phyloP scores from a whole-genome alignment of 73 alveolate genomes.

The Stentor coeruleus region DNA sequence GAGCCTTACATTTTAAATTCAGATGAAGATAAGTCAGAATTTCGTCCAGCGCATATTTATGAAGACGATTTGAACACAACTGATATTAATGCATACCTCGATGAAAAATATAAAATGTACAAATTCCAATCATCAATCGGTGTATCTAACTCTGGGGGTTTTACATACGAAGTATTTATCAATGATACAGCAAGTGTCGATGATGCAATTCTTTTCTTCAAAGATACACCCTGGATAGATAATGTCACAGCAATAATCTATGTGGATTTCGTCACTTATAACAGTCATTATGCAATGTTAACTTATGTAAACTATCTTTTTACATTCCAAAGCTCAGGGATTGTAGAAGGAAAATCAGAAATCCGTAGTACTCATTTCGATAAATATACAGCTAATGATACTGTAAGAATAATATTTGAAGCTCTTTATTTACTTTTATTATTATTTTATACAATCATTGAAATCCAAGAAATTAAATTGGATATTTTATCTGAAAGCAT shows the following conservation, averaged over 20 bases:
- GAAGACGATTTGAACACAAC: background rate
- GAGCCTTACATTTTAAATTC: background rate
- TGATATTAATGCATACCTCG: background rate
- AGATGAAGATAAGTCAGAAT: background rate
- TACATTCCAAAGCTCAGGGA: background rate
- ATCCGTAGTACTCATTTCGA: background rate
- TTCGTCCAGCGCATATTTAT: background rate
- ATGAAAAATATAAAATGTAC: background rate
- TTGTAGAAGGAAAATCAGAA: constrained; percentile 1
- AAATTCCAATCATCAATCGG: background rate
- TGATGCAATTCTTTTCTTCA: background rate
- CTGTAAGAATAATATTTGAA: constrained; percentile 45
- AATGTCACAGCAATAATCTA: constrained; percentile 10
- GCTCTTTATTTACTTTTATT: constrained; percentile 36
- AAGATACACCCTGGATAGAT: background rate
- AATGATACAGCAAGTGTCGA: background rate
- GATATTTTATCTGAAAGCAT: background rate
- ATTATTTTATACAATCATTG: constrained; percentile 28
- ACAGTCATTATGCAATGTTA: constrained; percentile 16
- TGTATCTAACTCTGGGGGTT: constrained; percentile 10
- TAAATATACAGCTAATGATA: constrained; percentile 31
- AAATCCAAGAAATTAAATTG: constrained; percentile 6
- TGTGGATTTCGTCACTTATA: constrained; percentile 27
- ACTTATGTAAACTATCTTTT: constrained; percentile 6
- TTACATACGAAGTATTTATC: background rate